Base-by-base conservation (phyloP, 2,329 filamentous ascomycete species). In the Phoma sp. region DNA sequence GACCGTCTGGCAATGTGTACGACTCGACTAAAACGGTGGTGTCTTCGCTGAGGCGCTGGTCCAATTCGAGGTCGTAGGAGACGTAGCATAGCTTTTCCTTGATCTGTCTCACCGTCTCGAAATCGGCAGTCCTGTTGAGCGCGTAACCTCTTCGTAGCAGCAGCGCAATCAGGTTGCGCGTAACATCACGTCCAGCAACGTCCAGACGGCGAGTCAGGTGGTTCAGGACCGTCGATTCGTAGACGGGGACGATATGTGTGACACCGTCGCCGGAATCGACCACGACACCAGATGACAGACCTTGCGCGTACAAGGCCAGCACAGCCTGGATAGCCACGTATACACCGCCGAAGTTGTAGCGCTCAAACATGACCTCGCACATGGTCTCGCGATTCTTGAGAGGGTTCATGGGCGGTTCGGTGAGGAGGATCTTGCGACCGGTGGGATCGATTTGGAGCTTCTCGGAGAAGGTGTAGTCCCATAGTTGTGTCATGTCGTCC, bases 31-130 rank as follows among this genome's bases (percentile, higher is more conserved):
- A 82, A 8, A 97, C 92, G 1, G 95, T 99, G 15, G 95, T 99
- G 70, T 99, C 95, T 80, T 99, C 95, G 72, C 91, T 96, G 62
- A 99, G 86, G 67, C 91, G 88, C 81, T 98, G 93, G 82, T 99
- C 95, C 51, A 99, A 84, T 78, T 96, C 92, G 53, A 99, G 85
- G 76, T 99, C 95, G 82, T 98, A 99, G 12, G 93, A 97, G 53
- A 99, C 94, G 76, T 99, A 99, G 84, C 95, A 98, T 46, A 99
- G 89, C 84, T 99, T 99, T 84, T 99, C 95, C 82, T 99, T 99
- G 82, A 99, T 98, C 77, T 98, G 94, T 60, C 95, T 71, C 52
- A 99, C 95, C 4, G 95, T 99, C 79, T 99, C 95, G 77, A 99
- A 99, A 77, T 99, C 95, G 74, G 95, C 95, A 12, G 95, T 99